These are phyloP conservation scores for Hyphopichia homilentoma DNA, from an alignment of 805 yeast genomes.

Conservation along the genomic window DNA sequence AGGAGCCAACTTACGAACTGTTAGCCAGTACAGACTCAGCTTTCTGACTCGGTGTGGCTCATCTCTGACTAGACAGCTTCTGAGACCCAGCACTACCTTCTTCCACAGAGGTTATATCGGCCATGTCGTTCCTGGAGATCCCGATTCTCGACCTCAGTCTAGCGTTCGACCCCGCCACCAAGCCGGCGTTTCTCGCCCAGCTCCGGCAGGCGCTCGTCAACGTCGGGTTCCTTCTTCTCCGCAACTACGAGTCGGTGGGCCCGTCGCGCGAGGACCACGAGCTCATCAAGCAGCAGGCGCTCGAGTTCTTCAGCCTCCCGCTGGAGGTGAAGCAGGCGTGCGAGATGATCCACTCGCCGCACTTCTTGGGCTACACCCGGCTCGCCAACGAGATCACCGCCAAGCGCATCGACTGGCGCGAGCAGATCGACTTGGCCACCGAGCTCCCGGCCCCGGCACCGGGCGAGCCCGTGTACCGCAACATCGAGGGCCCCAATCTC, in stretches of 20 bases:
- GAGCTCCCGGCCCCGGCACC: constrained; percentile 41
- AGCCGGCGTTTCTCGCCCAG: constrained; percentile 37
- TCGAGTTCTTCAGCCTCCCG: constrained; percentile 45
- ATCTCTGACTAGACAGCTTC: no score
- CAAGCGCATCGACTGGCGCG: constrained; percentile 52
- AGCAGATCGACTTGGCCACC: constrained; percentile 59
- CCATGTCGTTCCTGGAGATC: constrained; percentile 34
- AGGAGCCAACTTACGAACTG: no score
- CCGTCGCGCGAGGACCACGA: constrained; percentile 38
- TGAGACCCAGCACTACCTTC: no score
- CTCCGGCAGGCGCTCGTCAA: constrained; percentile 46
- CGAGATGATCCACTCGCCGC: constrained; percentile 55
- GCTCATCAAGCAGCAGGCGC: constrained; percentile 35
- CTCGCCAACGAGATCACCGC: constrained; percentile 60
- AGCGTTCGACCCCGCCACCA: constrained; percentile 41
- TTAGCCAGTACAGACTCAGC: no score
- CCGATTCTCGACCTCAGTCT: constrained; percentile 44
- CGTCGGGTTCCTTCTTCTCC: constrained; percentile 52
- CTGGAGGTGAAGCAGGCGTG: constrained; percentile 39
- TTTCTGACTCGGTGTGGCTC: no score
- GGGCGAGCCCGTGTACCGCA: constrained; percentile 40
- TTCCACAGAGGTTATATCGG: no score
- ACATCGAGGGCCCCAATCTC: constrained; percentile 55
- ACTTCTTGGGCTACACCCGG: constrained; percentile 55
- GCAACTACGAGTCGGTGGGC: constrained; percentile 34